Conservation (phyloP, 345 rosid genomes). For the Geranium rotundifolium region DNA sequence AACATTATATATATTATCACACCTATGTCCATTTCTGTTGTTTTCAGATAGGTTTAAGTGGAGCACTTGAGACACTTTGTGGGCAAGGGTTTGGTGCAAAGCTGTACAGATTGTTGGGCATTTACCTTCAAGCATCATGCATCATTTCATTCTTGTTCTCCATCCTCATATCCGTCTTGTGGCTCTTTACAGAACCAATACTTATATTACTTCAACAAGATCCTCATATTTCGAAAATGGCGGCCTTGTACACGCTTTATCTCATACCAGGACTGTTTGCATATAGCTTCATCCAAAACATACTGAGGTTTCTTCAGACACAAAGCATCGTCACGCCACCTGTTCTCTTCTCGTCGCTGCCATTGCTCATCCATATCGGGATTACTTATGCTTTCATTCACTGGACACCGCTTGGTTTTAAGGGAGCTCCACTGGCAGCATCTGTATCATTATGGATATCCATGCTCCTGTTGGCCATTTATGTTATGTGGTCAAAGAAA, state of each 20-base stretch:
- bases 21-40: not conserved
- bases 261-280: constrained; percentile 64
- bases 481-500: constrained; percentile 30
- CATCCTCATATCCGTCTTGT: constrained; percentile 40
- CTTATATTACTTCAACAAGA: constrained; percentile 50
- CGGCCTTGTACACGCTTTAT: constrained; percentile 46
- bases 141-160: constrained; percentile 41
- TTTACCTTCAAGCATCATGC: constrained; percentile 68
- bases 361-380: constrained; percentile 37
- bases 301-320: constrained; percentile 67
- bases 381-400: constrained; percentile 32
- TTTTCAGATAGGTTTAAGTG: constrained; percentile 55
- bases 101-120: constrained; percentile 47
- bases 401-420: constrained; percentile 34
- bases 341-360: constrained; percentile 33
- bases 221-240: constrained; percentile 32
- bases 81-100: constrained; percentile 84
- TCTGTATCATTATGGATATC: constrained; percentile 61
- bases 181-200: constrained; percentile 45
- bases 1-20: not conserved
- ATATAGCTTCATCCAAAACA: constrained; percentile 51
- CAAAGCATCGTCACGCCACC: constrained; percentile 45
- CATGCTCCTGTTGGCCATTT: constrained; percentile 25
- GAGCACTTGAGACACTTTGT: constrained; percentile 78
- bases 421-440: constrained; percentile 62